Conservation (phyloP, 495 filamentous ascomycete species). For the Penicillium longicatenatum region DNA sequence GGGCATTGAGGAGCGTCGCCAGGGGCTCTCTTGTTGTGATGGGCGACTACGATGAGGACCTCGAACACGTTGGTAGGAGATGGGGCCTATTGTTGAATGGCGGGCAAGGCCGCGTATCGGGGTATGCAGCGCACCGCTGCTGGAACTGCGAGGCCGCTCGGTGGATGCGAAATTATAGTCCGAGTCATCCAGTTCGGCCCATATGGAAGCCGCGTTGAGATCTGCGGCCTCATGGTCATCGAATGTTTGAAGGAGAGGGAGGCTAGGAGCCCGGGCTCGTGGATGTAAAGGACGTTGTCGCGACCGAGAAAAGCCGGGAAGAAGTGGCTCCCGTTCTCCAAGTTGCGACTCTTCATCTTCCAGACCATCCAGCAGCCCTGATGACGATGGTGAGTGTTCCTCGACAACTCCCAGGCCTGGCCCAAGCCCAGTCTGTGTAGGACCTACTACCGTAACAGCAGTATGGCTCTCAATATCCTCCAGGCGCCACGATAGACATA, state of each 20-base stretch:
- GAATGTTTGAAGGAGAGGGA: conserved; percentile 34
- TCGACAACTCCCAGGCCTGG: conserved; percentile 49
- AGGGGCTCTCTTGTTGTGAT: conserved; percentile 11
- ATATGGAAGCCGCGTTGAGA: conserved; percentile 49
- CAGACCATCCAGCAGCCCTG: conserved; percentile 26
- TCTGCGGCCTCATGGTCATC: conserved; percentile 34
- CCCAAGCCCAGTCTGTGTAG: conserved; percentile 43
- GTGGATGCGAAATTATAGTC: conserved; percentile 31
- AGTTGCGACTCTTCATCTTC: conserved; percentile 37
- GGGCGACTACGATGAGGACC: conserved; percentile 26
- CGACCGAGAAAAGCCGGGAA: conserved; percentile 22
- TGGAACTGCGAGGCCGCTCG: conserved; percentile 33
- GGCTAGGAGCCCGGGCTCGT: conserved; percentile 38
- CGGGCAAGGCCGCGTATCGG: conserved; percentile 25
- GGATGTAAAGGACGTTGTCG: conserved; percentile 28
- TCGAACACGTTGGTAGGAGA: conserved; percentile 24
- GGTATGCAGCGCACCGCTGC: conserved; percentile 22
- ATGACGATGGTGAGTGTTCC: conserved; percentile 30
- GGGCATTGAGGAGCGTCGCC: conserved; percentile 34
- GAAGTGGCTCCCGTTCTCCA: conserved; percentile 45
- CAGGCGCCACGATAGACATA: conserved; percentile 92
- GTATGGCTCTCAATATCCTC: conserved; percentile 66
- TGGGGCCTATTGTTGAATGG: conserved; percentile 30
- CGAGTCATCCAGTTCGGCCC: conserved; percentile 54
- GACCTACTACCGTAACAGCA: conserved; percentile 41